phyloP scores from a whole-genome alignment of 106 monocot genomes.

The Apostasia ramifera region DNA sequence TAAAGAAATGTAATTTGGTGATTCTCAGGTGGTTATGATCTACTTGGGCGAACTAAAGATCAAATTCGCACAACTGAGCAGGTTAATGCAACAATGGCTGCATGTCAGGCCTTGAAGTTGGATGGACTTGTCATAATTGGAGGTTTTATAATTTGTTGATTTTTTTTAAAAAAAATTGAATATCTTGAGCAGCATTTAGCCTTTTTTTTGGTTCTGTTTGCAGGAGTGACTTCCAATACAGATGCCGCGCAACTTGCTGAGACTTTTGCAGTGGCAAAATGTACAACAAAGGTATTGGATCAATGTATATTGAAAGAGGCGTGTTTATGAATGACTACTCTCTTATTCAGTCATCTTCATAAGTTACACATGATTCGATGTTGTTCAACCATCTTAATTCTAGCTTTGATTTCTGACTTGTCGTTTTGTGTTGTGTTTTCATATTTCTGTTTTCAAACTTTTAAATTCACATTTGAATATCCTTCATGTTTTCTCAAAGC shows the following conservation, averaged over 20 bases:
- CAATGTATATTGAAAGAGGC: background rate
- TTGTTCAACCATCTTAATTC: background rate
- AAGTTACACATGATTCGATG: background rate
- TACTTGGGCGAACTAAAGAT: constrained; percentile 84
- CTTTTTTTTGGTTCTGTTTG: constrained; percentile 5
- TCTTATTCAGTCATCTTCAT: background rate
- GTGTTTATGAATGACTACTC: background rate
- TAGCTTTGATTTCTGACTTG: too few species aligned
- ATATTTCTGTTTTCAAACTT: too few species aligned
- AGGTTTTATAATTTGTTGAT: constrained; percentile 31
- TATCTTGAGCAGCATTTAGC: background rate
- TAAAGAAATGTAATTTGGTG: background rate
- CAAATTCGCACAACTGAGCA: constrained; percentile 85
- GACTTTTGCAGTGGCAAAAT: constrained; percentile 70
- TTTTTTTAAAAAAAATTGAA: background rate
- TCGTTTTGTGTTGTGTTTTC: background rate
- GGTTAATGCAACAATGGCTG: constrained; percentile 69
- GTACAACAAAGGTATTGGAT: constrained; percentile 54
- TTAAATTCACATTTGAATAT: too few species aligned
- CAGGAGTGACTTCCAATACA: constrained; percentile 86
- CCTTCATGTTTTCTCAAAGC: too few species aligned
- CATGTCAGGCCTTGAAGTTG: constrained; percentile 69
- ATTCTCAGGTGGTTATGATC: constrained; percentile 72
- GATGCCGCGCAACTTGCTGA: constrained; percentile 92
- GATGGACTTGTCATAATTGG: constrained; percentile 88